Evolutionary conservation across 1,139 yeast species (phyloP).

Genomic region (Pichia sp.): DNA sequence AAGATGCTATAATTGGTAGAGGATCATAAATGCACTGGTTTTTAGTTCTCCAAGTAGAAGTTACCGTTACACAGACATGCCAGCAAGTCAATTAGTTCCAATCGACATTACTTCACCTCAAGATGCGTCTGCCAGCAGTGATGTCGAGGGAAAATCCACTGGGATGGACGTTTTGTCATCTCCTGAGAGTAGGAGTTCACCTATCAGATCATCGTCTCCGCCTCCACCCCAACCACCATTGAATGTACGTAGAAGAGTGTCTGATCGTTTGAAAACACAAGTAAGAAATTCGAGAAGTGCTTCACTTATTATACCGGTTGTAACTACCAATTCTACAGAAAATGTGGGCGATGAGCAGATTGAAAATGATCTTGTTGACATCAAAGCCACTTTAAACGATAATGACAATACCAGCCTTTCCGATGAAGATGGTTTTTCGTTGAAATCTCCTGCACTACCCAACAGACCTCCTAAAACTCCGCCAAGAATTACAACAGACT

Average conservation of each 20-base stretch:
- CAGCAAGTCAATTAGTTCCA: no score
- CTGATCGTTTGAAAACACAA: constrained; percentile 1
- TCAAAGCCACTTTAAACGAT: background rate
- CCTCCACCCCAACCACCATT: constrained; percentile 3
- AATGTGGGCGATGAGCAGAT: background rate
- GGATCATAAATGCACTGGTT: no score
- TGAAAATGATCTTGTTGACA: constrained; percentile 1
- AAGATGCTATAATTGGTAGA: no score
- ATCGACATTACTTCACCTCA: no score
- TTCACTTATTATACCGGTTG: constrained; percentile 7
- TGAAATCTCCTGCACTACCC: constrained; percentile 9
- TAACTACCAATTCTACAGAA: background rate
- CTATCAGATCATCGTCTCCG: background rate
- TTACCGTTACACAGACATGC: no score
- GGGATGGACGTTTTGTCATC: no score
- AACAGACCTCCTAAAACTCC: constrained; percentile 10
- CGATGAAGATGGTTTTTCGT: background rate
- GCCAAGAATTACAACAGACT: background rate
- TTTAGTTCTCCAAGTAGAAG: no score
- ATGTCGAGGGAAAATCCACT: no score
- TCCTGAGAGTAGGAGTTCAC: background rate
- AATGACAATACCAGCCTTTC: background rate
- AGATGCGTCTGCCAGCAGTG: no score
- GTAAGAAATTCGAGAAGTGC: constrained; percentile 8
- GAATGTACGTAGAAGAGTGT: background rate